phyloP scores from a whole-genome alignment of 1,284 basidiomycete species.

The Porphyrellus sp. region DNA sequence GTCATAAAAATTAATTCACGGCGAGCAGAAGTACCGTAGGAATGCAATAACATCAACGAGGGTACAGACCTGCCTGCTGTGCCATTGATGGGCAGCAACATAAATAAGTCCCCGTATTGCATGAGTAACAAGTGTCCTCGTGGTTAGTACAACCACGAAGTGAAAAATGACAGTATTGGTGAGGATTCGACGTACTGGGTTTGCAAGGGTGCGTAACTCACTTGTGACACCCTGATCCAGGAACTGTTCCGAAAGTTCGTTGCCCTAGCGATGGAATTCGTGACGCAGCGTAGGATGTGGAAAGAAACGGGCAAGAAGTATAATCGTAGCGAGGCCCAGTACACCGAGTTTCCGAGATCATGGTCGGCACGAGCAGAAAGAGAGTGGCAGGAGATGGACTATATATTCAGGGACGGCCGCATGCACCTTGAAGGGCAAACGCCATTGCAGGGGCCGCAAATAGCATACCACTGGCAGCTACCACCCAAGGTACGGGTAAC shows the following conservation, averaged over 20 bases:
- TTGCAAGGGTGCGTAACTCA: slow-evolving; percentile 16
- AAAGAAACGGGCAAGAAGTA: slow-evolving; percentile 13
- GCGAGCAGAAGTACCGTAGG: slow-evolving; percentile 7
- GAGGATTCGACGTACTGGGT: slow-evolving; percentile 18
- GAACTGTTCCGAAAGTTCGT: slow-evolving; percentile 26
- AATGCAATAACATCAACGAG: slow-evolving; percentile 18
- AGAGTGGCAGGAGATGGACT: slow-evolving; percentile 29
- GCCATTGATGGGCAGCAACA: slow-evolving; percentile 18
- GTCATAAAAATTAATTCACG: slow-evolving; percentile 17
- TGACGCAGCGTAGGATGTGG: slow-evolving; percentile 23
- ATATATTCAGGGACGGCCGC: slow-evolving; percentile 17
- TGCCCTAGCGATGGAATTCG: slow-evolving; percentile 24
- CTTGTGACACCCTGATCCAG: slow-evolving; percentile 13
- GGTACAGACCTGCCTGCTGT: slow-evolving; percentile 24
- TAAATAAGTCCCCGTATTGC: slow-evolving; percentile 27
- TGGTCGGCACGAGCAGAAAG: slow-evolving; percentile 30
- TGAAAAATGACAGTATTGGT: slow-evolving; percentile 31
- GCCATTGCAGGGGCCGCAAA: slow-evolving; percentile 9
- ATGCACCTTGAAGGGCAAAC: slow-evolving; percentile 7
- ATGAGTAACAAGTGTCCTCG: slow-evolving; percentile 20
- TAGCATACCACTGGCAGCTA: slow-evolving; percentile 10
- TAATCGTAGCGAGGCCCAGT: slow-evolving; percentile 16
- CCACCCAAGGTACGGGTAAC: slow-evolving; percentile 19
- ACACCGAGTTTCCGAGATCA: slow-evolving; percentile 24
- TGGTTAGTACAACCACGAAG: slow-evolving; percentile 27